phyloP scores from a whole-genome alignment of 2,329 filamentous ascomycete species.

The Raffaelea deltoideospora region DNA sequence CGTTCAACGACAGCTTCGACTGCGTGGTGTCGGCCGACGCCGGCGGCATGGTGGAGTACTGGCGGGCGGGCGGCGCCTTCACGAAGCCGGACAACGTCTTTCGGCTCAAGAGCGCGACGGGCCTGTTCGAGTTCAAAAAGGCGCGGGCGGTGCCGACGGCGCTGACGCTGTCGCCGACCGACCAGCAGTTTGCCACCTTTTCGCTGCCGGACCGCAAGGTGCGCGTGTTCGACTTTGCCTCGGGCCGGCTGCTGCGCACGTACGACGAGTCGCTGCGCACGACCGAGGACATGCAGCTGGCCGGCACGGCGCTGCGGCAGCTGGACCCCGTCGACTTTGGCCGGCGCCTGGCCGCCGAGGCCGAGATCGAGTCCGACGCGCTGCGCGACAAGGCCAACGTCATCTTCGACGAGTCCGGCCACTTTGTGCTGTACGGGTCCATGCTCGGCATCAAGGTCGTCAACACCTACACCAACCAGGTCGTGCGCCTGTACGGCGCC shows the following conservation, averaged over 20 bases:
- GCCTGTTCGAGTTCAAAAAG: slow-evolving; percentile 95
- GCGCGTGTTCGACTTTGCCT: slow-evolving; percentile 81
- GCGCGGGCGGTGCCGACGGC: slow-evolving; percentile 72
- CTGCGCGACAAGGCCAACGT: slow-evolving; percentile 64
- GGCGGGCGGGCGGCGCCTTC: slow-evolving; percentile 65
- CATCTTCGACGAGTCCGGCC: slow-evolving; percentile 87
- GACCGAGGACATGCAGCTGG: slow-evolving; percentile 88
- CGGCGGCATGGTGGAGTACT: slow-evolving; percentile 92
- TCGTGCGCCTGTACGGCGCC: slow-evolving; percentile 78
- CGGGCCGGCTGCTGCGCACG: slow-evolving; percentile 74
- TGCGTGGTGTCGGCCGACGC: slow-evolving; percentile 86
- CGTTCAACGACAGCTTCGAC: slow-evolving; percentile 76
- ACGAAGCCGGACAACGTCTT: slow-evolving; percentile 90
- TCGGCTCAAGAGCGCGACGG: slow-evolving; percentile 83
- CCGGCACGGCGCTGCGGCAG: slow-evolving; percentile 66
- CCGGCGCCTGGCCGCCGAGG: slow-evolving; percentile 69
- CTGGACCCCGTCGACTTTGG: slow-evolving; percentile 89
- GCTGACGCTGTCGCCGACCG: slow-evolving; percentile 72
- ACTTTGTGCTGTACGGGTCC: slow-evolving; percentile 90
- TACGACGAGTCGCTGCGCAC: slow-evolving; percentile 91
- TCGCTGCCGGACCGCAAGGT: slow-evolving; percentile 91
- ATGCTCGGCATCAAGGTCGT: slow-evolving; percentile 87
- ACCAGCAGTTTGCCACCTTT: slow-evolving; percentile 72
- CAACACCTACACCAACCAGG: slow-evolving; percentile 86
- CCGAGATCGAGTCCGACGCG: slow-evolving; percentile 52